These are phyloP conservation scores for Xylariaceae sp. DNA, from an alignment of 2,329 filamentous ascomycete genomes.

Conservation along the genomic window DNA sequence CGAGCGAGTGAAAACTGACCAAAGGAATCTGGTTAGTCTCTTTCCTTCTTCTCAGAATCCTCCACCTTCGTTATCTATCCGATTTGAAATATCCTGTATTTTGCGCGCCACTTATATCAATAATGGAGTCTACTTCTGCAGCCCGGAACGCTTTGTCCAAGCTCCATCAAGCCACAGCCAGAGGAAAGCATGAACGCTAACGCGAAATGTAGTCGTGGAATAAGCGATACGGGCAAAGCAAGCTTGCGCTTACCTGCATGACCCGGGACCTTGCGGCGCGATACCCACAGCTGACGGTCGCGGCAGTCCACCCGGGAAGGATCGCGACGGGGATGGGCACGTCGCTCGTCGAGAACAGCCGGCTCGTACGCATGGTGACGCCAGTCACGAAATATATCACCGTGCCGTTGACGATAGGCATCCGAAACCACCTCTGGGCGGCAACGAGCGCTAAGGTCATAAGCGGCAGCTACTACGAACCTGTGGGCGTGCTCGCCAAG, in stretches of 20 bases:
- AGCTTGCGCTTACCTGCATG: background rate
- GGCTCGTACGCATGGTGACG: background rate
- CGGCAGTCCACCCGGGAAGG: background rate
- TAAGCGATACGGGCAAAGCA: background rate
- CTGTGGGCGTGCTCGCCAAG: background rate
- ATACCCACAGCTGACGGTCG: background rate
- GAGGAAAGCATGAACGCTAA: no score
- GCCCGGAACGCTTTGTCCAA: no score
- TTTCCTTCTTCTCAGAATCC: background rate
- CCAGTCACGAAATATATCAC: background rate
- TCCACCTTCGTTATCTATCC: background rate
- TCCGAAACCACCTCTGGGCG: background rate
- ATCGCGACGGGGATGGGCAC: background rate
- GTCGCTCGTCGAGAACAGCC: background rate
- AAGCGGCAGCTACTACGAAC: constrained; percentile 1
- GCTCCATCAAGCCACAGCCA: no score
- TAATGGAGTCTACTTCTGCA: no score
- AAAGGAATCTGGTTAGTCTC: background rate
- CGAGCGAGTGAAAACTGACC: background rate
- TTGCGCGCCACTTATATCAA: no score
- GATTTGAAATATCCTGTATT: no score
- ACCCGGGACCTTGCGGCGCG: background rate
- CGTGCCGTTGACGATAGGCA: background rate
- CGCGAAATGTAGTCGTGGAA: background rate
- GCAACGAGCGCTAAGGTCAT: background rate